Base-by-base conservation (phyloP, 148 eudicot species). In the Arbutus unedo region DNA sequence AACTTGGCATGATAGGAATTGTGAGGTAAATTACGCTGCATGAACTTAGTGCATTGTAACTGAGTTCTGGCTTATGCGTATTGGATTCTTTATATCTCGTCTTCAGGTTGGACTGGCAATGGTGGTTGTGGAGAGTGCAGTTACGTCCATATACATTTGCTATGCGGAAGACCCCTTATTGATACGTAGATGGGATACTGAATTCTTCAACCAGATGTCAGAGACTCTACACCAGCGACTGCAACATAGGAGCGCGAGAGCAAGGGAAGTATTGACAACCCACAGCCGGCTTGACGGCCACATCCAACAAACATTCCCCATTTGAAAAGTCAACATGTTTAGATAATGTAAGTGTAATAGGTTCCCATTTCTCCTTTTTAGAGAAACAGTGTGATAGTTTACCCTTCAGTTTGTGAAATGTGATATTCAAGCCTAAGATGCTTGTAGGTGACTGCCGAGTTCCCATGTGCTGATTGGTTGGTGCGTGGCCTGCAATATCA, bases 51-150 rank as follows among this genome's bases (percentile, higher is more conserved):
- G 2, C 53, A 45, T 55, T 15, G 11, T 56, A 55, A 38, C n/a
- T 78, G 64, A 59, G 57, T 79, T 66, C 43, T 66, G 44, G 43
- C 71, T 15, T n/a, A 44, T 64, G 54, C 41, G 21, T 59, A 79
- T 9, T 50, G 54, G 3, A 8, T 50, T 15, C 38, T 31, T 4
- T 57, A 8, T 8, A 9, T 55, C 10, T 81, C 14, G 10, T 68
- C 31, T 60, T 68, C 83, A 95, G 98, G 94, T 96, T 9, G 98
- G 98, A 77, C 66, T 94, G 78, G 99, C 97, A n/a, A 91, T 90
- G 94, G 99, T 93, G 78, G 97, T 91, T 64, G 97, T 96, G 74
- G 99, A 96, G 89, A 94, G 98, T 70, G 98, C 97, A 0, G 97
- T 96, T 13, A 96, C 99, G 16, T 91, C 99, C 4, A 87, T 96